phyloP scores from a whole-genome alignment of 371 early-diverging fungal species.

The Lichtheimia hyalospora region DNA sequence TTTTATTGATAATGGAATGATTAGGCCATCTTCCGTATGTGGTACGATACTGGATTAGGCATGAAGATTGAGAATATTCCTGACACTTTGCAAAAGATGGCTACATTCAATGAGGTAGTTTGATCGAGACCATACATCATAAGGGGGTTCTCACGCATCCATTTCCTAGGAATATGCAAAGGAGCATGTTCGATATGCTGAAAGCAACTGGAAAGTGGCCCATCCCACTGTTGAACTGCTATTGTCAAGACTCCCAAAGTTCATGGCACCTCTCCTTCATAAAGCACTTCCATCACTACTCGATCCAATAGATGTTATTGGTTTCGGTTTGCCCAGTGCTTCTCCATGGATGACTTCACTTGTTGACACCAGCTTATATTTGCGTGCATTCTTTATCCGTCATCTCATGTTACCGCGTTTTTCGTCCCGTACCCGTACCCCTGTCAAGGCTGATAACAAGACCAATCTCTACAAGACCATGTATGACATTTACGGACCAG shows the following conservation, averaged over 20 bases:
- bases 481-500: slow-evolving; percentile 21
- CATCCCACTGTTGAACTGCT: slow-evolving; percentile 30
- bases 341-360: background rate
- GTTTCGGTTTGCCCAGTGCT: slow-evolving; percentile 17
- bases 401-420: slow-evolving; percentile 31
- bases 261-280: slow-evolving; percentile 3
- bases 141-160: background rate
- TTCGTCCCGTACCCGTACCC: slow-evolving; percentile 23
- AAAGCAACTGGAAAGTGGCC: slow-evolving; percentile 28
- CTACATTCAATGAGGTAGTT: slow-evolving; percentile 21
- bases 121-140: background rate
- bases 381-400: background rate
- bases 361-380: background rate
- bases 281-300: slow-evolving; percentile 21
- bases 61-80: slow-evolving; percentile 59
- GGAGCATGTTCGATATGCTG: slow-evolving; percentile 14
- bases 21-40: slow-evolving; percentile 36
- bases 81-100: slow-evolving; percentile 35
- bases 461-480: slow-evolving; percentile 26
- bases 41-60: slow-evolving; percentile 36
- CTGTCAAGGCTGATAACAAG: slow-evolving; percentile 22
- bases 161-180: slow-evolving; percentile 8
- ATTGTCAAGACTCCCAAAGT: slow-evolving; percentile 19
- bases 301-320: slow-evolving; percentile 18
- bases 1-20: background rate